Conservation (phyloP, 2,329 filamentous ascomycete species). For the Annulohypoxylon truncatum region DNA sequence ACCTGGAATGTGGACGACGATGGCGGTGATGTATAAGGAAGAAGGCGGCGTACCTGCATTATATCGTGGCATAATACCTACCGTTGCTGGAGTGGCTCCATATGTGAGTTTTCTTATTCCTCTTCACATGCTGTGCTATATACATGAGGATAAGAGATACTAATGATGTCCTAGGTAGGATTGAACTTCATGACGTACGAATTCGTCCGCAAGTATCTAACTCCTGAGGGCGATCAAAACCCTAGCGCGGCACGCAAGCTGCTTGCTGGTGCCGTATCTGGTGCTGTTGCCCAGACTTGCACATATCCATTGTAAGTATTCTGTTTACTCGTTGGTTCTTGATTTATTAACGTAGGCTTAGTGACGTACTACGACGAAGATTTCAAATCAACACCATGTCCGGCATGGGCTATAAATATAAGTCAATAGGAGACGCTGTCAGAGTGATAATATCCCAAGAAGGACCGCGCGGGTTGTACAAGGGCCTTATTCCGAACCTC, state of each 20-base stretch:
- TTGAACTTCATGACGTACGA: constrained; percentile 99
- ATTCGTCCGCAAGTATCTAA: constrained; percentile 83
- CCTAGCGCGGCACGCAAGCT: constrained; percentile 84
- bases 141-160: constrained; percentile 25
- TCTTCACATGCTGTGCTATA: neutral
- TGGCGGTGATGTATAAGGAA: constrained; percentile 86
- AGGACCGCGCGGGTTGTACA: constrained; percentile 88
- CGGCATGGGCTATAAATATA: constrained; percentile 97
- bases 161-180: constrained; percentile 71
- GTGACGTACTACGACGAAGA: constrained; percentile 89
- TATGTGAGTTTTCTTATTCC: constrained; percentile 69
- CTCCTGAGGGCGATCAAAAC: constrained; percentile 86
- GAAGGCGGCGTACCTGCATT: constrained; percentile 87
- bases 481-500: constrained; percentile 93
- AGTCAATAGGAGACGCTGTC: constrained; percentile 85
- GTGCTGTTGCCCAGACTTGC: constrained; percentile 94
- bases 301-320: constrained; percentile 93
- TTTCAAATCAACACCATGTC: constrained; percentile 99
- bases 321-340: neutral
- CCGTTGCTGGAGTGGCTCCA: constrained; percentile 92
- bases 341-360: constrained; percentile 53
- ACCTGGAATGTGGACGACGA: constrained; percentile 91
- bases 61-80: constrained; percentile 95
- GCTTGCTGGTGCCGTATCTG: constrained; percentile 90
- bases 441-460: constrained; percentile 84